Base-by-base conservation (phyloP, 2,329 filamentous ascomycete species). In the Cercospora zeae-maydis region DNA sequence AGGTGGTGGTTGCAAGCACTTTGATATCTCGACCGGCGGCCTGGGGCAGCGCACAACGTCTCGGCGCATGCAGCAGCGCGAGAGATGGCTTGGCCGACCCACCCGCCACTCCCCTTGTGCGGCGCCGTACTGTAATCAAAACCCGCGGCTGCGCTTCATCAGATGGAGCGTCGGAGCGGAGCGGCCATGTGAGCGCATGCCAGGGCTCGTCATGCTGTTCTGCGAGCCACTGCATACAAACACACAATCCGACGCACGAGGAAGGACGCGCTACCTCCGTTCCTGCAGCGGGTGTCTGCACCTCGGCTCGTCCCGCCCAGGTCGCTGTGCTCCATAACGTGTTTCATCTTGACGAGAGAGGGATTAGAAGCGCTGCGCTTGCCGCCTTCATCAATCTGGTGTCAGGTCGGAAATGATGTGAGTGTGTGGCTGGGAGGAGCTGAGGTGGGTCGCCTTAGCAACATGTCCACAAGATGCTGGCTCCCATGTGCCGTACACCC, bases 51-150 rank as follows among this genome's bases (percentile, higher is more conserved):
- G n/a, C 31, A 19, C 34, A 27, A 6, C 30, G 24, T 13, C 24
- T 53, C 45, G 33, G 58, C 21, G 14, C 31, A 39, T 56, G n/a
- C 54, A 10, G 31, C 27, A 13, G 47, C 47, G 53, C 30, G n/a
- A n/a, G 54, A 45, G 24, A 34, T 45, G 45, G 24, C 37, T 24
- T 6, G 57, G 57, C 16, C 49, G 56, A 39, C 60, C 64, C 62
- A 64, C 61, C 42, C 59, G 59, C 54, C 55, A 58, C 58, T 65
- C 58, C 59, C 57, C 57, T 59, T 65, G 65, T 65, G 63, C 59
- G 31, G 61, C 60, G n/a, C n/a, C n/a, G n/a, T n/a, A n/a, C 58
- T 37, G 57, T 37, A 52, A 59, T 59, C 57, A 59, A 37, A 59
- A 31, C 4, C 21, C 16, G 49, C 49, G 21, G 49, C 34, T 55